Percentiles rank a stretch among this genome's conserved stretches.
Evolutionary conservation across 768 basidiomycete species (phyloP).

Genomic region (Daedaleopsis sinensis): DNA sequence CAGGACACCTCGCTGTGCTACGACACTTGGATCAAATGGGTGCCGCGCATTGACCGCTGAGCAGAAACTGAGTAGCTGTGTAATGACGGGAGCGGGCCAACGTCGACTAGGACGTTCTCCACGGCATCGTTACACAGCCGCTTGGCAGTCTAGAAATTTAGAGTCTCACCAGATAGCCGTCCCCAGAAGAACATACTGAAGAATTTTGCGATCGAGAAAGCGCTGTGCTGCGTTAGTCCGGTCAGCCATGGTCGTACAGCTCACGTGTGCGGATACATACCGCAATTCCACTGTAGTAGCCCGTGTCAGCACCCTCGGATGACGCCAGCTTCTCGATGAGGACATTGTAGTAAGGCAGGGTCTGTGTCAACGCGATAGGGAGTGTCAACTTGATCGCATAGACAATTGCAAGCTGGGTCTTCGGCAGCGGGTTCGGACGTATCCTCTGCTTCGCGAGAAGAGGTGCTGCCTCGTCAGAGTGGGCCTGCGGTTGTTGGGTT

Average conservation of each 20-base stretch:
- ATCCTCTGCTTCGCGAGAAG: not conserved
- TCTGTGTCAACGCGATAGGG: conserved; percentile 60
- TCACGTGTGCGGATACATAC: conserved; percentile 37
- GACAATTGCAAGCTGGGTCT: conserved; percentile 52
- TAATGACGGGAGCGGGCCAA: too few species aligned
- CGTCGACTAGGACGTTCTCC: too few species aligned
- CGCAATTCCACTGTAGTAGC: conserved; percentile 70
- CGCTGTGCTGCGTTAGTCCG: conserved; percentile 50
- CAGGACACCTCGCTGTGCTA: not conserved
- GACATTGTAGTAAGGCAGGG: conserved; percentile 69
- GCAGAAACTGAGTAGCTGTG: too few species aligned
- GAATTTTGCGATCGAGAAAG: conserved; percentile 58
- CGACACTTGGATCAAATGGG: too few species aligned
- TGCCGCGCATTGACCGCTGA: too few species aligned
- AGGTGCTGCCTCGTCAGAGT: conserved; percentile 1
- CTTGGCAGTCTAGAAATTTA: too few species aligned
- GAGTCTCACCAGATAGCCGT: conserved; percentile 43
- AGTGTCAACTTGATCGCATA: conserved; percentile 60
- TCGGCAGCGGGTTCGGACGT: conserved; percentile 52
- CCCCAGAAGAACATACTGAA: conserved; percentile 65
- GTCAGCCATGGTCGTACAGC: too few species aligned
- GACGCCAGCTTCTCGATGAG: conserved; percentile 57
- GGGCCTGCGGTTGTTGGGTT: too few species aligned
- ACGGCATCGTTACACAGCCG: too few species aligned
- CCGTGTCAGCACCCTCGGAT: conserved; percentile 58